A percentile compares a stretch with the other conserved stretches of the same genome.
phyloP scores from a whole-genome alignment of 805 yeast genomes.

The Candida patagonica region DNA sequence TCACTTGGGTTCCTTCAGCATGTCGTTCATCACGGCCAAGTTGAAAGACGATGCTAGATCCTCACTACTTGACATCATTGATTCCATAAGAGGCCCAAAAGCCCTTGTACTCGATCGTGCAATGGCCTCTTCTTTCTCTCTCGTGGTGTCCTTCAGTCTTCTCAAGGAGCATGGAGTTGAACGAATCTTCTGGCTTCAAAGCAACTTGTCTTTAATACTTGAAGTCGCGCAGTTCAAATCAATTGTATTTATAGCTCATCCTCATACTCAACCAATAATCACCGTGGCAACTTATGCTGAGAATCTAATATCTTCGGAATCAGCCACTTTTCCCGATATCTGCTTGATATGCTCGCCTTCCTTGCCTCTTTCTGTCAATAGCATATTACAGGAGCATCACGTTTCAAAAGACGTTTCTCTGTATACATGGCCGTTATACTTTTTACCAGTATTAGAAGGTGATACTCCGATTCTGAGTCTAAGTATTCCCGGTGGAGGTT shows the following conservation, averaged over 20 bases:
- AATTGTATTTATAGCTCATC: conserved; percentile 19
- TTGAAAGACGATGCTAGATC: conserved; percentile 16
- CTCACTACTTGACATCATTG: conserved; percentile 21
- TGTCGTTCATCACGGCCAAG: background rate
- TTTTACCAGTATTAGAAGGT: conserved; percentile 24
- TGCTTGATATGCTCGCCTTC: background rate
- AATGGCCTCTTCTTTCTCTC: conserved; percentile 42
- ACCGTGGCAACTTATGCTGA: conserved; percentile 1
- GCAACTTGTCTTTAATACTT: conserved; percentile 9
- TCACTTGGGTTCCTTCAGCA: background rate
- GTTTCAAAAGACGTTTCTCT: conserved; percentile 34
- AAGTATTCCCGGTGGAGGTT: conserved; percentile 31
- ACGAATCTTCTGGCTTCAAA: conserved; percentile 38
- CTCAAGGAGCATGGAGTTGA: conserved; percentile 44
- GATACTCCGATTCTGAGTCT: conserved; percentile 33
- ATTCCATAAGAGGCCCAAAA: conserved; percentile 21
- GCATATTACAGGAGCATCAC: conserved; percentile 28
- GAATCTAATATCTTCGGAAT: background rate
- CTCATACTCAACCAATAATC: background rate
- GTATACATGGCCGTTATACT: conserved; percentile 35
- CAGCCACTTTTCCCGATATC: background rate
- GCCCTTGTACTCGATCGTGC: conserved; percentile 36
- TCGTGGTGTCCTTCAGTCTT: conserved; percentile 44
- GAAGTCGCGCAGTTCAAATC: conserved; percentile 4
- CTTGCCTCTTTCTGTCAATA: conserved; percentile 9